Percentiles rank a stretch among this genome's conserved stretches.
phyloP scores from a whole-genome alignment of 176 grass and related monocot species.

The Tillandsia leiboldiana region DNA sequence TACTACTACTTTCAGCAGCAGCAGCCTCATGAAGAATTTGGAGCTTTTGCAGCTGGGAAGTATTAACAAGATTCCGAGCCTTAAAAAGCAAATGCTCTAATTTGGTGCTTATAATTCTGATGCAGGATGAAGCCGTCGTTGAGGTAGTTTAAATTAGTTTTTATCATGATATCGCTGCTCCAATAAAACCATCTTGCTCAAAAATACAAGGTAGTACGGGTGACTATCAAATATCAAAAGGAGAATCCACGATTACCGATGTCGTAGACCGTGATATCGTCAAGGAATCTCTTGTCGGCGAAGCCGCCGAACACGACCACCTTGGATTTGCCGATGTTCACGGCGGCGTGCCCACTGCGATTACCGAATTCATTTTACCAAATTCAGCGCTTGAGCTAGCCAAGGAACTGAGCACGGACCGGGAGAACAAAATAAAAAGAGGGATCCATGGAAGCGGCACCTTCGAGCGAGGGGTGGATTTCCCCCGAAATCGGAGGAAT shows the following conservation, averaged over 20 bases:
- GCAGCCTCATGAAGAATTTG: no score
- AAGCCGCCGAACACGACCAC: conserved; percentile 87
- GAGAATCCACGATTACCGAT: conserved; percentile 28
- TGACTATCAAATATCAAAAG: not conserved
- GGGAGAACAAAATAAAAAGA: not conserved
- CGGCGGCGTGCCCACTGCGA: conserved; percentile 68
- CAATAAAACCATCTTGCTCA: not conserved
- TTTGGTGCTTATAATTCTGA: no score
- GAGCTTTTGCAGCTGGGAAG: no score
- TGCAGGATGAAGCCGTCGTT: no score
- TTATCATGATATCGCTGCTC: no score
- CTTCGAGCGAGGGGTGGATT: conserved; percentile 53
- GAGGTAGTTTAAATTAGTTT: no score
- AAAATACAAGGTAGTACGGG: not conserved
- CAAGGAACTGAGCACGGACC: not conserved
- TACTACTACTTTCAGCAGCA: no score
- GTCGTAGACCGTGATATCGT: conserved; percentile 73
- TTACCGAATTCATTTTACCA: not conserved
- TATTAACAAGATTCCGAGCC: no score
- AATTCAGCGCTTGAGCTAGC: not conserved
- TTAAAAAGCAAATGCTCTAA: no score
- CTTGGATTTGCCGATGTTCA: conserved; percentile 74
- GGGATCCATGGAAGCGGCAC: conserved; percentile 17
- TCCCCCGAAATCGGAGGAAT: conserved; percentile 75
- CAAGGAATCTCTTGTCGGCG: conserved; percentile 70